phyloP scores from a whole-genome alignment of 2,329 filamentous ascomycete genomes.

The Biscogniauxia mediterranea region DNA sequence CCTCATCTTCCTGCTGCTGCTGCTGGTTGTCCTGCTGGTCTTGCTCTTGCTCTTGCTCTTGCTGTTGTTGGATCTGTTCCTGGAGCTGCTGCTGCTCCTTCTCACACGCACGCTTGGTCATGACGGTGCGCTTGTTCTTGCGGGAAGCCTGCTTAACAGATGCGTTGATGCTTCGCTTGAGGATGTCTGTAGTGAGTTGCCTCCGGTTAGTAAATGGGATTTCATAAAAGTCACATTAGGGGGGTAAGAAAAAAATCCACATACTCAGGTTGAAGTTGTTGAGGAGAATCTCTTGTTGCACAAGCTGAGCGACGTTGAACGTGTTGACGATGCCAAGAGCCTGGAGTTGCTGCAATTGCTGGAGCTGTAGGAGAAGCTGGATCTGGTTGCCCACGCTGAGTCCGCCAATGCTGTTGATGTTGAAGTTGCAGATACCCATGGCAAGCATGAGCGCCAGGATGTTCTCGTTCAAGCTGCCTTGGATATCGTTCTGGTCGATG shows the following conservation, averaged over 20 bases:
- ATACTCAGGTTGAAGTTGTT: constrained; percentile 26
- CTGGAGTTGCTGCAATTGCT: constrained; percentile 29
- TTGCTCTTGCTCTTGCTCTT: neutral
- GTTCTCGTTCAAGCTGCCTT: constrained; percentile 15
- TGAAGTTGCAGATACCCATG: constrained; percentile 29
- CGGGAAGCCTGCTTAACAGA: constrained; percentile 24
- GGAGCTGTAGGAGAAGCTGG: constrained; percentile 30
- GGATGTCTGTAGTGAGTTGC: constrained; percentile 15
- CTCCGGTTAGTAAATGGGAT: constrained; percentile 6
- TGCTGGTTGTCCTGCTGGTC: constrained; percentile 6
- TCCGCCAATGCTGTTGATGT: constrained; percentile 20
- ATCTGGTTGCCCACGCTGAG: constrained; percentile 26
- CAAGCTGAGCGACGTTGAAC: constrained; percentile 21
- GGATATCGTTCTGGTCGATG: constrained; percentile 20
- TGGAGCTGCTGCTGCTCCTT: constrained; percentile 4
- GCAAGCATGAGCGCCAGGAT: constrained; percentile 25
- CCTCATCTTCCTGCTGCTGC: neutral
- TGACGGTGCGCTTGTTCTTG: constrained; percentile 20
- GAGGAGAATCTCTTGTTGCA: constrained; percentile 25
- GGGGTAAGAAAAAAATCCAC: neutral
- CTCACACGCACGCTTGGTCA: constrained; percentile 20
- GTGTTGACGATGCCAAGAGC: constrained; percentile 27
- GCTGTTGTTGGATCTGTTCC: constrained; percentile 3
- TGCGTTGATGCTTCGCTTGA: constrained; percentile 26
- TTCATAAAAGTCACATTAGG: neutral